Conservation (phyloP, 768 basidiomycete species). For the Trametes maxima region DNA sequence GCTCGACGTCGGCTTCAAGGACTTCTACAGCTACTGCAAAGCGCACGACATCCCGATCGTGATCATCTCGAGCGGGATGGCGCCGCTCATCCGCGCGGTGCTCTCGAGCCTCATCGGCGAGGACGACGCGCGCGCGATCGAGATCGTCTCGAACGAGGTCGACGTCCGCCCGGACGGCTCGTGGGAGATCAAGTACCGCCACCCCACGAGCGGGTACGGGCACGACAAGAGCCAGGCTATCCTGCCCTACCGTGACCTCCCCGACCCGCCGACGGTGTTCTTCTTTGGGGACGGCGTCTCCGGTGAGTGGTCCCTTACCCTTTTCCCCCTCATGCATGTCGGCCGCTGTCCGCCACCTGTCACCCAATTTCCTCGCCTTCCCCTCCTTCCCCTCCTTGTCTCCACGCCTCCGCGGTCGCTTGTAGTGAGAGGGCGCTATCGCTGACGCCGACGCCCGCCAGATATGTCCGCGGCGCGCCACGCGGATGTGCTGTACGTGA, state of each 20-base stretch:
- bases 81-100: slow-evolving; percentile 89
- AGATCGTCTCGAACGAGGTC: slow-evolving; percentile 94
- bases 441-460: slow-evolving; percentile 31
- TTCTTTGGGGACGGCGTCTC: slow-evolving; percentile 99
- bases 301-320: slow-evolving; percentile 49
- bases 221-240: slow-evolving; percentile 98
- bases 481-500: slow-evolving; percentile 95
- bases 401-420: no score
- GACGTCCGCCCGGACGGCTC: slow-evolving; percentile 60
- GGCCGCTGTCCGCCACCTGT: not conserved
- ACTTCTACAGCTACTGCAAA: slow-evolving; percentile 87
- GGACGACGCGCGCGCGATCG: slow-evolving; percentile 71
- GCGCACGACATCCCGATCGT: slow-evolving; percentile 80
- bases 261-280: slow-evolving; percentile 78
- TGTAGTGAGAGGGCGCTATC: no score
- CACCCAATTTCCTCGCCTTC: no score
- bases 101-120: slow-evolving; percentile 80
- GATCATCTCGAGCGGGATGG: slow-evolving; percentile 96
- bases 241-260: slow-evolving; percentile 78
- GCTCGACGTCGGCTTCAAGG: slow-evolving; percentile 86
- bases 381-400: no score
- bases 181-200: slow-evolving; percentile 86
- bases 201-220: slow-evolving; percentile 87
- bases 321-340: not conserved
- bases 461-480: slow-evolving; percentile 92